Evolutionary conservation across 1,284 basidiomycete genomes (phyloP), one percentile per base, ranked within the genome.

Genomic region (Apiotrichum akiyoshidainum): DNA sequence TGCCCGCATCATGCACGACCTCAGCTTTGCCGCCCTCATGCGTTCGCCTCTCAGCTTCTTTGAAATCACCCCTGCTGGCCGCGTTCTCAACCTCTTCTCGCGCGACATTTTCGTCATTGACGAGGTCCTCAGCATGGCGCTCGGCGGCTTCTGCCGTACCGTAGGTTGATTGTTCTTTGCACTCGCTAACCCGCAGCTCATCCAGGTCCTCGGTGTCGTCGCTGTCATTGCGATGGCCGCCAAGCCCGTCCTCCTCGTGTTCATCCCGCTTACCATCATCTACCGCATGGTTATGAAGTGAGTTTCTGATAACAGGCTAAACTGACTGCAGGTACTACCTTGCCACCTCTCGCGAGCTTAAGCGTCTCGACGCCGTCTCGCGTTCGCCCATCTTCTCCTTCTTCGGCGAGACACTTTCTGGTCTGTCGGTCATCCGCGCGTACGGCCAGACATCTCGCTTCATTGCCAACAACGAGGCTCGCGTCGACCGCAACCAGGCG

Each of bases 51-150:
- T 95, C 68, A 85, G 84, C 64, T 96, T 92, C 80, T 96, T 95
- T 69, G 92, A 93, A 76, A 78, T 84, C 56, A 92, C 89, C 0
- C 89, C 90, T 2, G 86, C 84, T 22, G 89, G 90, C 68, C 71
- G 73, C 52, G 80, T 73, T 60, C 71, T 80, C 35, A 80, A 80
- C 64, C 77, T 96, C 39, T 98, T 98, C 78, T 91, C 90, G 16
- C 85, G 92, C 7, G 95, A 99, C 72, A 86, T 89, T 46, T 94
- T 94, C 70, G 92, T 95, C 39, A 86, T 93, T 46, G 94, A 97
- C 55, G 85, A 89, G 68, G 80, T 90, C 9, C 83, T 94, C 26
- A 85, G 86, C 22, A 83, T 87, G 49, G 86, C 84, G 1, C 86
- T 93, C 39, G 84, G 85, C 68, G 82, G 81, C 41, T 79, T 89